Conservation (phyloP, 768 basidiomycete species). For the Psilocybe subaeruginosa region DNA sequence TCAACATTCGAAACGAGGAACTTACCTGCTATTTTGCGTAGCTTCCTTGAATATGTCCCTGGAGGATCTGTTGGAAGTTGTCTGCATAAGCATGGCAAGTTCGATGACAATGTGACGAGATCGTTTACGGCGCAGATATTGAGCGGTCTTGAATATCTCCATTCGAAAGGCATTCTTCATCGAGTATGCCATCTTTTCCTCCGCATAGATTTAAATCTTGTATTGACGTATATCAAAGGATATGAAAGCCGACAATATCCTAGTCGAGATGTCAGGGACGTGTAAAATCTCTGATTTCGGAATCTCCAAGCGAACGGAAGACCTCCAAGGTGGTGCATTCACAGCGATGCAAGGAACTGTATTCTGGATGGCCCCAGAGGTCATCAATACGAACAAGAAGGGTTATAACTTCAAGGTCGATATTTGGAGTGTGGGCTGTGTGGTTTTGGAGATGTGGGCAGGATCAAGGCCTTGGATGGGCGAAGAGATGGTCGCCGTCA, state of each 20-base stretch:
- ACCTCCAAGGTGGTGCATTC: conserved; percentile 79
- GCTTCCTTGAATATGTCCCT: conserved; percentile 98
- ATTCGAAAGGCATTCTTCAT: conserved; percentile 90
- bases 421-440: conserved; percentile 98
- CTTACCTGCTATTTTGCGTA: background rate
- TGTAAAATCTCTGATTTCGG: conserved; percentile 99
- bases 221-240: conserved; percentile 54
- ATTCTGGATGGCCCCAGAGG: conserved; percentile 99
- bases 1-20: background rate
- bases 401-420: conserved; percentile 98
- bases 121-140: conserved; percentile 94
- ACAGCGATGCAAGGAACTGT: conserved; percentile 98
- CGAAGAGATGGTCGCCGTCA: conserved; percentile 88
- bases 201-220: background rate
- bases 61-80: conserved; percentile 94
- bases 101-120: conserved; percentile 89
- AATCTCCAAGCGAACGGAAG: conserved; percentile 94
- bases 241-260: conserved; percentile 97
- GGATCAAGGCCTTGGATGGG: conserved; percentile 95
- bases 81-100: conserved; percentile 89
- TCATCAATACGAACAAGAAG: conserved; percentile 83
- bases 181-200: conserved; percentile 52
- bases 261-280: conserved; percentile 88
- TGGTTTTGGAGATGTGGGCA: conserved; percentile 99
- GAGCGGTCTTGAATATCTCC: conserved; percentile 89